phyloP scores from a whole-genome alignment of 2,329 filamentous ascomycete species.

The Colletotrichum godetiae region DNA sequence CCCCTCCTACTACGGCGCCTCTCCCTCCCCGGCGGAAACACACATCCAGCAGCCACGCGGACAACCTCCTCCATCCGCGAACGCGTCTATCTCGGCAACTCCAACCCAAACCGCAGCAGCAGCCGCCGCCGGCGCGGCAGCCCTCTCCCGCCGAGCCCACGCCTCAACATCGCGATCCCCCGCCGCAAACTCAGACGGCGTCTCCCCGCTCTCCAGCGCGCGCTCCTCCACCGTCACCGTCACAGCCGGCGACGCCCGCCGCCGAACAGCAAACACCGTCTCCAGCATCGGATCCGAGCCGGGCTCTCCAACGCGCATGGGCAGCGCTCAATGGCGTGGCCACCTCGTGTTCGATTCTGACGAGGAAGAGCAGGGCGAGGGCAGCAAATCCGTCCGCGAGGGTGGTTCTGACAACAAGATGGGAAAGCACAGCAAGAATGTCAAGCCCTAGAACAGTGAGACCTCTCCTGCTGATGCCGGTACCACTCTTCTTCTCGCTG shows the following conservation, averaged over 20 bases:
- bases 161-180: background rate
- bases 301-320: background rate
- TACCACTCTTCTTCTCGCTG: background rate
- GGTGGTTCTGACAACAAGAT: background rate
- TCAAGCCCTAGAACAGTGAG: conserved; percentile 20
- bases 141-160: background rate
- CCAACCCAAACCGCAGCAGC: no score
- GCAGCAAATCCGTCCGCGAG: background rate
- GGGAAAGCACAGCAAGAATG: conserved; percentile 15
- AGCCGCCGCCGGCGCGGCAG: no score
- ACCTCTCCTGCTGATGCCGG: background rate
- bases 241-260: background rate
- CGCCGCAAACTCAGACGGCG: background rate
- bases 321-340: background rate
- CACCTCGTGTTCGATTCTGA: background rate
- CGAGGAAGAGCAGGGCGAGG: background rate
- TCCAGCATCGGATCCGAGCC: background rate
- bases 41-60: background rate
- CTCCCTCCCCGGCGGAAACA: background rate
- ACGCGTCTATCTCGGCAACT: no score
- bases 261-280: background rate
- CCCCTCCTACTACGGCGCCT: conserved; percentile 23
- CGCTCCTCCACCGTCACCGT: background rate
- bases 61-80: no score
- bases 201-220: background rate